A percentile compares a stretch with the other conserved stretches of the same genome.
Conservation (phyloP, 495 filamentous ascomycete genomes). For the Aspergillus affinis region DNA sequence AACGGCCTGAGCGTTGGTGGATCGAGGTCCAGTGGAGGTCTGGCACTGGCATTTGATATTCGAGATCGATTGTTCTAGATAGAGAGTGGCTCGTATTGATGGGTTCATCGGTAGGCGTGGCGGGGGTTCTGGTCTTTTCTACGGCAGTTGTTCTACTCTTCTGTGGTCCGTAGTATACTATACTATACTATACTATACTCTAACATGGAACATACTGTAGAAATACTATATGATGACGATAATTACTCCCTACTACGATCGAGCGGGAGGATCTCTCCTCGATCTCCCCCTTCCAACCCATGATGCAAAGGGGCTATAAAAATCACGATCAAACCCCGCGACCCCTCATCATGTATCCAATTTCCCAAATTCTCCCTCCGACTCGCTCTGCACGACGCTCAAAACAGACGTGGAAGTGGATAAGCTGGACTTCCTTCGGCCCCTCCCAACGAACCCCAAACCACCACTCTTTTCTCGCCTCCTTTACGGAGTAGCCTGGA, state of each 20-base stretch:
- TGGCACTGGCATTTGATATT: not conserved
- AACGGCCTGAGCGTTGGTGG: conserved; percentile 12
- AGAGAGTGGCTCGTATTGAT: not conserved
- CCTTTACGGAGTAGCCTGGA: too few species aligned
- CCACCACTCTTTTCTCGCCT: too few species aligned
- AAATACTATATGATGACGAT: not conserved
- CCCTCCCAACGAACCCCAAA: not conserved
- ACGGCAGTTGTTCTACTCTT: too few species aligned
- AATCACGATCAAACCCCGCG: conserved; percentile 4
- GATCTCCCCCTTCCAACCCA: too few species aligned
- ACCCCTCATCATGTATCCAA: not conserved
- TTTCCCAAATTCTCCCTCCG: not conserved
- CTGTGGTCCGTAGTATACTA: too few species aligned
- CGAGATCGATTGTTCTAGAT: not conserved
- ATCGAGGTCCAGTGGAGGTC: not conserved
- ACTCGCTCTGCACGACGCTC: conserved; percentile 9
- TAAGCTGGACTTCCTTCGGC: not conserved
- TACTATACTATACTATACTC: too few species aligned
- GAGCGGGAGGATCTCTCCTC: too few species aligned
- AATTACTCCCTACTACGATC: too few species aligned
- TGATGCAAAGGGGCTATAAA: not conserved
- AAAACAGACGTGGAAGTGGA: conserved; percentile 11
- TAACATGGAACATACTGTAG: too few species aligned
- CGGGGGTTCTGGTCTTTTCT: too few species aligned
- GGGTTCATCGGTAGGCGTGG: too few species aligned